Base-by-base conservation (phyloP, 352 stramenopile genomes). In the Phytophthora pseudosyringae region DNA sequence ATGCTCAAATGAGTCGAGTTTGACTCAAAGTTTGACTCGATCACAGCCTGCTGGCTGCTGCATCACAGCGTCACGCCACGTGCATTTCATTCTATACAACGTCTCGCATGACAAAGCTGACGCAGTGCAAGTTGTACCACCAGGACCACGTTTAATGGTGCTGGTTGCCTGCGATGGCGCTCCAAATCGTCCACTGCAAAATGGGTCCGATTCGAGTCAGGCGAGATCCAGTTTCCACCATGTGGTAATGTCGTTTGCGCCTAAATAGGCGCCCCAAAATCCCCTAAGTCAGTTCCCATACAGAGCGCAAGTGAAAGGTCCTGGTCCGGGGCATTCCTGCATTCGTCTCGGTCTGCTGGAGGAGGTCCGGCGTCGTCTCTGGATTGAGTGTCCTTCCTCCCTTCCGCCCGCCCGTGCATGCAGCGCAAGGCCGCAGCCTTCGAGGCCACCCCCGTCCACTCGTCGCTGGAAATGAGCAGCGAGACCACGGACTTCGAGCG, bases 401-500 rank as follows among this genome's bases (percentile, higher is more conserved):
- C 35, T 39, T 39, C 29, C 32, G 18, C 15, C 21, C 21, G 21
- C 21, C 48, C 21, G 64, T 71, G 51, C 12, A 76, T 73, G 69
- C 64, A 76, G 51, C 64, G 41, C 38, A 64, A 73, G 44, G 64
- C 64, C 49, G 31, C 59, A 46, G 49, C 63, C 16, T 73, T 73
- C 47, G 61, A 66, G 52, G 55, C 60, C 28, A 73, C 59, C 29
- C 65, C 55, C 36, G 52, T 59, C 38, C 55, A 74, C 39, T 61
- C 65, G 11, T 25, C 54, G 31, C 60, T 77, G 49, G 64, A 74
- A n/a, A 75, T 75, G 70, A 75, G 66, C 38, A 78, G 70, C 35
- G 70, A 78, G 29, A 45, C 61, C 32, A 78, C 81, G 4, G 75
- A 87, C 62, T 92, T 90, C 47, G 83, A 92, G 69, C 78, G 71